phyloP scores from a whole-genome alignment of 345 rosid genomes.

The Populus alba region DNA sequence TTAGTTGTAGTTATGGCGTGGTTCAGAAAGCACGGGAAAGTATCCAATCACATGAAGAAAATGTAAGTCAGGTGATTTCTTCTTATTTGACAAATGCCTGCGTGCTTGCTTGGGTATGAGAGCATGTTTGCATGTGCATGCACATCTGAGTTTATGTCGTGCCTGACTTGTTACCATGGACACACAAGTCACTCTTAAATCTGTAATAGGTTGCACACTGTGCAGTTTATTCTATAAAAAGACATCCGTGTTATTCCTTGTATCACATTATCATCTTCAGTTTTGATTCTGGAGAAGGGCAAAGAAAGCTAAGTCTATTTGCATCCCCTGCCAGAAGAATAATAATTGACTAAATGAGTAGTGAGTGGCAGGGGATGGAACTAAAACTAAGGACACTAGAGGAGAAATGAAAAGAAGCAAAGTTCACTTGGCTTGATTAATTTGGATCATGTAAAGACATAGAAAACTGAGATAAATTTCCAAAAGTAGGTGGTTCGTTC shows the following conservation, averaged over 20 bases:
- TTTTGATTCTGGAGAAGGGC: background rate
- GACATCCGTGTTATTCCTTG: background rate
- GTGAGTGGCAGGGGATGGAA: background rate
- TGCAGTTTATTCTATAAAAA: background rate
- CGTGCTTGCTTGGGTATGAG: background rate
- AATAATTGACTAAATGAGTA: background rate
- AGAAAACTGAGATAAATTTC: background rate
- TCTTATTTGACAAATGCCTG: background rate
- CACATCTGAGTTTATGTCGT: background rate
- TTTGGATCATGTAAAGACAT: background rate
- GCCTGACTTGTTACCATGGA: background rate
- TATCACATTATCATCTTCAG: background rate
- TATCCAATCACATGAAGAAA: background rate
- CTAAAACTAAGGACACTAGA: background rate
- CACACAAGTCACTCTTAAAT: background rate
- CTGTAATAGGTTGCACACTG: background rate
- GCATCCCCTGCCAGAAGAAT: background rate
- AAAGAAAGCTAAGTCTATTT: background rate
- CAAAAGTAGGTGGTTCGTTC: background rate
- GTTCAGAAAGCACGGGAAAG: background rate
- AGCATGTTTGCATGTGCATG: background rate
- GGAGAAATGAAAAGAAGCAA: background rate
- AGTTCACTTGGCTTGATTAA: background rate
- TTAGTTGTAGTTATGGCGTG: background rate
- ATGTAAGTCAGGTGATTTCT: background rate